These are phyloP conservation scores for Gynochthodes officinalis DNA, from an alignment of 257 asterid genomes.

Conservation along the genomic window DNA sequence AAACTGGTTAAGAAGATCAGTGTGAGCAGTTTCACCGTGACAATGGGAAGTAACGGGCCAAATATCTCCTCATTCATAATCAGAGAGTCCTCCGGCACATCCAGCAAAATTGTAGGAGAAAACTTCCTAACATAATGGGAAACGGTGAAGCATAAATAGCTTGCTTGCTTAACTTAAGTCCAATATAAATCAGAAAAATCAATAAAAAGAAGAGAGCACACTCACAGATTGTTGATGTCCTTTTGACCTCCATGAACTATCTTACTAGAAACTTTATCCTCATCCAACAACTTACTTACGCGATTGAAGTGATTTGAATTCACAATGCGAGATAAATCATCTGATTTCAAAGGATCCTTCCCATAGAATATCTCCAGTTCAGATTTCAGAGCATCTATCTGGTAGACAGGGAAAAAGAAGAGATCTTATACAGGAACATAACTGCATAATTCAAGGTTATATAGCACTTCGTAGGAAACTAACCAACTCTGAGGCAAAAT, in stretches of 20 bases:
- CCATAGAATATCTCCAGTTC: constrained; percentile 78
- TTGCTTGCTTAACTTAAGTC: constrained; percentile 1
- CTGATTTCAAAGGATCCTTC: constrained; percentile 65
- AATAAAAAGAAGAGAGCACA: constrained; percentile 19
- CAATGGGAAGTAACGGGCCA: constrained; percentile 83
- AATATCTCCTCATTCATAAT: constrained; percentile 87
- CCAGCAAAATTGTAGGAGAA: constrained; percentile 77
- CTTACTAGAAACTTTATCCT: constrained; percentile 63
- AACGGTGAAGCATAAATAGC: constrained; percentile 8
- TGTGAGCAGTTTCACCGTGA: constrained; percentile 50
- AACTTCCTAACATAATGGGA: constrained; percentile 48
- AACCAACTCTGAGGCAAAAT: constrained; percentile 64
- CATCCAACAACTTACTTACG: constrained; percentile 59
- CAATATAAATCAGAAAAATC: constrained; percentile 1
- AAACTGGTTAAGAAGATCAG: background rate
- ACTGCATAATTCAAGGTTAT: background rate
- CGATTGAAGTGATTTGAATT: constrained; percentile 70
- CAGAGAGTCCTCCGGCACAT: constrained; percentile 66
- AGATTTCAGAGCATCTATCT: constrained; percentile 56
- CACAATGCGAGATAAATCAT: constrained; percentile 72
- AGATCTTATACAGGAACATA: constrained; percentile 10
- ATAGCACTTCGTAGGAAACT: constrained; percentile 9
- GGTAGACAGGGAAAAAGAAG: constrained; percentile 20
- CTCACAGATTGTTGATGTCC: constrained; percentile 68
- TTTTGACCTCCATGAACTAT: constrained; percentile 81